Base-by-base conservation (phyloP, 768 basidiomycete species). In the Lactarius pseudohatsudake region DNA sequence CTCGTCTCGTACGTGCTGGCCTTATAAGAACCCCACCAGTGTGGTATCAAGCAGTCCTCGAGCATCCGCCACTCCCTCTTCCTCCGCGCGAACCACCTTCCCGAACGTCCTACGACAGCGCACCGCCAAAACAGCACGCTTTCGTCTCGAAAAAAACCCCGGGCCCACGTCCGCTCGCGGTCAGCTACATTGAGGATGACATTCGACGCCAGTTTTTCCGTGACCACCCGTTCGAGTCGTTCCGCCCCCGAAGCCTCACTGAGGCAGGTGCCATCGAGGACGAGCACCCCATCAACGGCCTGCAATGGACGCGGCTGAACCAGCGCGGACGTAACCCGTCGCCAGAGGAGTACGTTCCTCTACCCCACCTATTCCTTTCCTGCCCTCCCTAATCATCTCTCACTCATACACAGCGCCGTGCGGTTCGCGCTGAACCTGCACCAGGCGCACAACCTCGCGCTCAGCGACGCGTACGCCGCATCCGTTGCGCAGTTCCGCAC, bases 211-310 rank as follows among this genome's bases (percentile, higher is more conserved):
- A 92, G 75, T 98, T 99, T 82, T 98, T 96, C 81, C 81, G 82
- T 50, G 97, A 99, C 79, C 96, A 97, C 75, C 95, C 97, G 8
- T 97, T 97, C 74, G 96, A 99, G 78, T 90, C 94, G 2, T 91
- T 96, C 77, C 82, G 96, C 53, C 87, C 94, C 2, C 81, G 81
- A 10, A 87, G 84, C 13, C 75, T 99, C 60, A 85, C 92, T 0
- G 97, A 99, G 77, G 82, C 81, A 18, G 85, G 80, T 22, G 75
- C 75, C 20, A 80, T 92, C 59, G 81, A 84, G 72, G 78, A 81
- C 22, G 79, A 83, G 53, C 85, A 89, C 72, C 81, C 82, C 18
- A 73, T 90, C 2, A 76, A 74, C 40, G 94, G 90, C 0, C 70
- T 73, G 57, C 77, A 79, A 26, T 99, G 97, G 97, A 88, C 82